Conservation (phyloP, 192 early-diverging fungal species). For the Haplosporangium gracile region DNA sequence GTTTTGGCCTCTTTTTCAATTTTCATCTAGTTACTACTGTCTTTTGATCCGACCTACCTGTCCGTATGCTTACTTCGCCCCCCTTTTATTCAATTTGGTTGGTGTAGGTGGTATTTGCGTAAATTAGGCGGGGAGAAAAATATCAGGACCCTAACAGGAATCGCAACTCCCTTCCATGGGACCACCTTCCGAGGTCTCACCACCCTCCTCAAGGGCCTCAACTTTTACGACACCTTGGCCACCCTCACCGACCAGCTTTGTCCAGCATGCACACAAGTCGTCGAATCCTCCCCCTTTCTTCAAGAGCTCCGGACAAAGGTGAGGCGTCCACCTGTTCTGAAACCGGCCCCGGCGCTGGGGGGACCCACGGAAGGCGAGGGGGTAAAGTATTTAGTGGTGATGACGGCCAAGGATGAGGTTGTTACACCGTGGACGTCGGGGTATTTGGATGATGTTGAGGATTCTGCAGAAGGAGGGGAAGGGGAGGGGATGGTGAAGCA, state of each 20-base stretch:
- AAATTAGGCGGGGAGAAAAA: not conserved
- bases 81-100: not conserved
- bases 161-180: not conserved
- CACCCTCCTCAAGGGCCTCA: not conserved
- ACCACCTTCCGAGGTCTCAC: not conserved
- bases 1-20: not conserved
- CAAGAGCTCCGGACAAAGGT: not conserved
- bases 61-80: not conserved
- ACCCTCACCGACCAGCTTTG: not conserved
- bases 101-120: not conserved
- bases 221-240: conserved; percentile 7
- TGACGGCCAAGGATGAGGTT: conserved; percentile 2
- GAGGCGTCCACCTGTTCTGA: too few species aligned
- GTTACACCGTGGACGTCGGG: conserved; percentile 5
- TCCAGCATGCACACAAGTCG: conserved; percentile 1
- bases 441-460: not conserved
- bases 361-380: not conserved
- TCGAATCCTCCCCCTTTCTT: not conserved
- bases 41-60: not conserved
- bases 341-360: not conserved
- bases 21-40: not conserved
- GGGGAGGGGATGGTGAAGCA: not conserved
- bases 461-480: not conserved
- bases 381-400: conserved; percentile 4
- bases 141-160: not conserved